Base-by-base conservation (phyloP, 2,329 filamentous ascomycete genomes). In the Sarocladium oryzae region DNA sequence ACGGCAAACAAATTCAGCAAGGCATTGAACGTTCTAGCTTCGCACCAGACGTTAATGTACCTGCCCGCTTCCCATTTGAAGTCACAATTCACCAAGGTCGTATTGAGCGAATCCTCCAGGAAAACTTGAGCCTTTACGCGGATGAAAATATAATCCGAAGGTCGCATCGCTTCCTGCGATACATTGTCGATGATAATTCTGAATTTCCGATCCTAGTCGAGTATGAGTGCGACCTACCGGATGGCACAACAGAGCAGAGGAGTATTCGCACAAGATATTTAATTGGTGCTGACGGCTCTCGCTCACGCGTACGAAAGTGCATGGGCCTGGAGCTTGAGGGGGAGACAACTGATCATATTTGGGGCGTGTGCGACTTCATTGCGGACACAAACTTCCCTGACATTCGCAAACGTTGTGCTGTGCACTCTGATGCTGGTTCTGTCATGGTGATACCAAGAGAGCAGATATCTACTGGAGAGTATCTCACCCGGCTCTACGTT, bases 381-480 rank as follows among this genome's bases (percentile, higher is more conserved):
- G 56, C 58, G 1, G 54, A 60, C 8, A 63, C 61, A 3, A 58
- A 63, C 15, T 63, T 63, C 2, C 61, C 61, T 1, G 61, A 63
- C 2, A 60, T 63, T 1, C 56, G 61, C 10, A 63, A 60, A 53
- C 61, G 61, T 7, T 59, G 61, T n/a, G 60, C 62, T 23, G 54
- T 63, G 0, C 60, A 62, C 10, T 62, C 59, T 15, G 53, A 55
- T 3, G 51, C 55, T 0, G 60, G 60, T 0, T 60, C 58, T 1
- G 55, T 62, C 10, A 62, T 62, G 59, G 56, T 62, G 7, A 62
- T 62, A 1, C 60, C 60, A 1, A 49, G 60, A 2, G 60, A 62
- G 23, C 59, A 59, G 13, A 58, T 55, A 16, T 15, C 38, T 2
- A 37, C 45, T 4, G 53, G 53, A 4, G 53, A 54, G 13, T 51